Percentiles rank a stretch among this genome's conserved stretches.
These are phyloP conservation scores for Mimosa bimucronata DNA, from an alignment of 306 rosid genomes.

Conservation along the genomic window DNA sequence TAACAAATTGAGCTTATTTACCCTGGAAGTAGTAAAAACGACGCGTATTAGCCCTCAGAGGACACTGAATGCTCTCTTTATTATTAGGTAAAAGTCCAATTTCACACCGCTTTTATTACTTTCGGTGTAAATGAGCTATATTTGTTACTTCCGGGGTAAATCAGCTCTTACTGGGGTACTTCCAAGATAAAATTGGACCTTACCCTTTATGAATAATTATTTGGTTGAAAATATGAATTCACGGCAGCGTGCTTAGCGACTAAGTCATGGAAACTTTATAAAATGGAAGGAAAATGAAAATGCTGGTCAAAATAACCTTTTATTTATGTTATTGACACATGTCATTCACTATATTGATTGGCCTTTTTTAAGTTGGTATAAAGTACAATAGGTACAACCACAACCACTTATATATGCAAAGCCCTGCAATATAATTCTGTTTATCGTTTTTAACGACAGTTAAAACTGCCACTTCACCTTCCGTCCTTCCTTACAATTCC, in stretches of 20 bases:
- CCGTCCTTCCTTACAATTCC: not conserved
- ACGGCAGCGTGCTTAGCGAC: slow-evolving; percentile 1
- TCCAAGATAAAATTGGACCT: no score
- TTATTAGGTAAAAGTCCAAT: no score
- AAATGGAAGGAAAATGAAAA: slow-evolving; percentile 5
- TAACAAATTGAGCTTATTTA: no score
- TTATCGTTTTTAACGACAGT: not conserved
- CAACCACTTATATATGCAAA: not conserved
- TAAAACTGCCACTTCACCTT: not conserved
- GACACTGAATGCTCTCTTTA: no score
- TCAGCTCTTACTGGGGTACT: no score
- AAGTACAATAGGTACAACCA: not conserved
- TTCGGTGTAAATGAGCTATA: no score
- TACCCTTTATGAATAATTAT: not conserved
- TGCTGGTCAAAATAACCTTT: not conserved
- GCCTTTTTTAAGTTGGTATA: not conserved
- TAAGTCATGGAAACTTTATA: not conserved
- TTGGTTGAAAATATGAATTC: not conserved
- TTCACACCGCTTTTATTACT: no score
- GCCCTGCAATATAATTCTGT: not conserved
- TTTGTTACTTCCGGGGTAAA: no score
- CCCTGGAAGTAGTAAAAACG: no score
- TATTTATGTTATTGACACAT: not conserved
- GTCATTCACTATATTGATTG: not conserved
- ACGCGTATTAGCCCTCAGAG: no score